Evolutionary conservation across 768 basidiomycete species (phyloP).

Genomic region (Tulasnella sp.): DNA sequence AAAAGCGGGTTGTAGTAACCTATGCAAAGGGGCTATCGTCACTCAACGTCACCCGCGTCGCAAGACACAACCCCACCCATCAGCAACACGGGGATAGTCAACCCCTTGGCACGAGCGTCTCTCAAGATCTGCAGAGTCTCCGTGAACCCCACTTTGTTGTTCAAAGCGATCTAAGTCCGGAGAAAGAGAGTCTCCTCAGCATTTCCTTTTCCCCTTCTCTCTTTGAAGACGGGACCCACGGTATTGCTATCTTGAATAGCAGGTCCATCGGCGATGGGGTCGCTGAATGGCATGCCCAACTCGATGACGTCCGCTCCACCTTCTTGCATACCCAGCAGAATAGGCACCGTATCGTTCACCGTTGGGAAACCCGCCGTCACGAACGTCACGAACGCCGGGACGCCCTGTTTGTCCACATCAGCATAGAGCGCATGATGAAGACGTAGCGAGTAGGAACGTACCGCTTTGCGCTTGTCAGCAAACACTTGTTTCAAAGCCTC

Average conservation of each 20-base stretch:
- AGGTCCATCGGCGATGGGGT: slow-evolving; percentile 92
- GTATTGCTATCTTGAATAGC: slow-evolving; percentile 89
- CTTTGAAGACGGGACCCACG: too few species aligned
- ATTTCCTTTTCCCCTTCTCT: too few species aligned
- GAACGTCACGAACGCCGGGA: slow-evolving; percentile 69
- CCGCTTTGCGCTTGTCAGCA: slow-evolving; percentile 48
- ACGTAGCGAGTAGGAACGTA: slow-evolving; percentile 21
- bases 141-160: slow-evolving; percentile 66
- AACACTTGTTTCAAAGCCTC: slow-evolving; percentile 62
- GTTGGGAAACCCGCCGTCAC: slow-evolving; percentile 90
- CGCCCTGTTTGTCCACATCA: too few species aligned
- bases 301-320: slow-evolving; percentile 95
- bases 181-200: neutral
- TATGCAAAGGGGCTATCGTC: slow-evolving; percentile 25
- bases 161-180: slow-evolving; percentile 58
- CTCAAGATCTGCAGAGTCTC: slow-evolving; percentile 62
- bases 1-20: slow-evolving; percentile 97
- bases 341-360: slow-evolving; percentile 65
- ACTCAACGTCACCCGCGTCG: too few species aligned
- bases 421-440: too few species aligned
- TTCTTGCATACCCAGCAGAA: slow-evolving; percentile 83
- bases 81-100: slow-evolving; percentile 77
- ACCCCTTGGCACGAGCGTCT: slow-evolving; percentile 70
- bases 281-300: slow-evolving; percentile 90
- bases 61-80: too few species aligned